Conservation (phyloP, 192 early-diverging fungal genomes). For the Globomyces pollinis-pini region DNA sequence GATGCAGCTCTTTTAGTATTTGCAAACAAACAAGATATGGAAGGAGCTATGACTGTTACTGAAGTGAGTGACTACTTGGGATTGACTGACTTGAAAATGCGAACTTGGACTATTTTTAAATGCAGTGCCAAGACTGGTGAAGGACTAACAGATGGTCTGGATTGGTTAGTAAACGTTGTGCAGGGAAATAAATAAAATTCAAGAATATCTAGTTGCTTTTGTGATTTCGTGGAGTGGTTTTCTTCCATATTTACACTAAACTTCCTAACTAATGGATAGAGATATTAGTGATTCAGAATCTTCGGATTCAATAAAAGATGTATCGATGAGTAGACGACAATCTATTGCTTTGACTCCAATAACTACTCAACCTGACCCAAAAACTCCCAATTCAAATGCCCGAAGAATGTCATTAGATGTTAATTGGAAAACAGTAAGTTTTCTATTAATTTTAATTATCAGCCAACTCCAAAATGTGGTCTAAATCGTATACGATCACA, state of each 20-base stretch:
- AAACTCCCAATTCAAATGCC: too few species aligned
- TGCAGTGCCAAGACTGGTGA: conserved; percentile 92
- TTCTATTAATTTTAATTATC: neutral
- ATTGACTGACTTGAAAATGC: conserved; percentile 72
- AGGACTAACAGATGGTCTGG: conserved; percentile 84
- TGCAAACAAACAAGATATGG: conserved; percentile 99
- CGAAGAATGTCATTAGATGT: conserved; percentile 3
- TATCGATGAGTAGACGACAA: too few species aligned
- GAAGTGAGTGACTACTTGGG: conserved; percentile 84
- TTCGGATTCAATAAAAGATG: too few species aligned
- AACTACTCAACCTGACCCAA: too few species aligned
- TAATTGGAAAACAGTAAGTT: neutral
- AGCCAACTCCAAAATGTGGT: neutral
- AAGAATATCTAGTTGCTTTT: conserved; percentile 2
- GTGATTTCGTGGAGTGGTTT: too few species aligned
- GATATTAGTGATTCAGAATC: too few species aligned
- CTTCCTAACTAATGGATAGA: too few species aligned
- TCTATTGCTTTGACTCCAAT: too few species aligned
- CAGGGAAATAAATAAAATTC: conserved; percentile 5
- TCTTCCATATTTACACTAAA: too few species aligned
- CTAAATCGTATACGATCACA: neutral
- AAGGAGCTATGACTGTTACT: conserved; percentile 79
- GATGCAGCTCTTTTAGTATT: conserved; percentile 85
- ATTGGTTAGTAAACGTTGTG: conserved; percentile 64
- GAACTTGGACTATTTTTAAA: conserved; percentile 91